These are phyloP conservation scores for Naganishia vaughanmartiniae DNA, from an alignment of 768 basidiomycete species.

Conservation along the genomic window DNA sequence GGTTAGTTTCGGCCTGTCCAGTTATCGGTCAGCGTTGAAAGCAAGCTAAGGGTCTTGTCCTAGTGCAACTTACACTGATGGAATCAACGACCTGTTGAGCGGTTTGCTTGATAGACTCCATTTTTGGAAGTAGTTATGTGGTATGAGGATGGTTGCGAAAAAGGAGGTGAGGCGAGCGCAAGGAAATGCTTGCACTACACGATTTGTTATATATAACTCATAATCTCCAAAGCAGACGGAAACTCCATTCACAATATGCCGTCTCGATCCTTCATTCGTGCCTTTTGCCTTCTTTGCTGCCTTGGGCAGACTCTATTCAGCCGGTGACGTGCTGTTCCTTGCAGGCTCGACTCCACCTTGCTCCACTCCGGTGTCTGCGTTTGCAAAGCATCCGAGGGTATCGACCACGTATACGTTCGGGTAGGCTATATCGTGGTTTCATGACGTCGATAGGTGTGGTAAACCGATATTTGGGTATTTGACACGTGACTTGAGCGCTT, in stretches of 20 bases:
- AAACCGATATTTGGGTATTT: too few species aligned
- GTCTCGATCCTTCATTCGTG: too few species aligned
- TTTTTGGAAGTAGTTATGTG: neutral
- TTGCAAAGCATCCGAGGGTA: neutral
- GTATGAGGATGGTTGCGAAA: neutral
- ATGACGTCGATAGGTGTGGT: neutral
- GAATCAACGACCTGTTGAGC: conserved; percentile 13
- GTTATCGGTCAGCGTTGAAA: neutral
- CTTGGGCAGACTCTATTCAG: too few species aligned
- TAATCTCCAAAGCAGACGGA: neutral
- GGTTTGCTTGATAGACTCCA: conserved; percentile 31
- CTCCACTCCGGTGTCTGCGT: neutral
- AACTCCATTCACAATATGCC: too few species aligned
- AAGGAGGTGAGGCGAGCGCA: too few species aligned
- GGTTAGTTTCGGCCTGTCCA: conserved; percentile 9
- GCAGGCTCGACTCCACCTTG: neutral
- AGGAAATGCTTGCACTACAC: too few species aligned
- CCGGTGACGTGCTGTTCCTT: too few species aligned
- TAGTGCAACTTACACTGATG: neutral
- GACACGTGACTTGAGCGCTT: too few species aligned
- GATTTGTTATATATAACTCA: too few species aligned
- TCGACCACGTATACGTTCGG: neutral
- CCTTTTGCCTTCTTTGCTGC: too few species aligned
- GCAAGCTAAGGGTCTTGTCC: neutral
- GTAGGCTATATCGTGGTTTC: neutral